These are phyloP conservation scores for Picochlorum sp. DNA, from an alignment of 139 green algal genomes.

Conservation along the genomic window DNA sequence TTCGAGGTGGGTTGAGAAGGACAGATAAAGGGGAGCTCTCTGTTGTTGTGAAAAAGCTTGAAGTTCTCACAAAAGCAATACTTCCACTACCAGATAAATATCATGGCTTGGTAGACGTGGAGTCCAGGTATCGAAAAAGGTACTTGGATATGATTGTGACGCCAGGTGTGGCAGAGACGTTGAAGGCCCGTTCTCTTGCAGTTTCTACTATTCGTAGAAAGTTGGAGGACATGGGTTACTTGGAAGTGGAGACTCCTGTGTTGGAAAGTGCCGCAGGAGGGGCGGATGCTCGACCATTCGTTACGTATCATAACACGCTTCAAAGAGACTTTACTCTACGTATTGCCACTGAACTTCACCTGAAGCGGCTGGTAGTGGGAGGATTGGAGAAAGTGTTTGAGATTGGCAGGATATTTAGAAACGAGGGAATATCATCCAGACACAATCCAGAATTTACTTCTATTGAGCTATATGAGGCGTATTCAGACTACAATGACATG, in stretches of 20 bases:
- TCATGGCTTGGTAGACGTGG: constrained; percentile 89
- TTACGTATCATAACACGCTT: constrained; percentile 93
- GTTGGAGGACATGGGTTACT: constrained; percentile 68
- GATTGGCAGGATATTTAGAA: constrained; percentile 93
- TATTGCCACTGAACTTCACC: constrained; percentile 97
- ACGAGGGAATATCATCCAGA: constrained; percentile 85
- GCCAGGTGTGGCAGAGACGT: constrained; percentile 61
- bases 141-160: constrained; percentile 96
- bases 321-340: constrained; percentile 73
- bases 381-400: constrained; percentile 97
- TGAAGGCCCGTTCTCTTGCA: constrained; percentile 65
- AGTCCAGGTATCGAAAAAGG: constrained; percentile 83
- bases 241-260: constrained; percentile 75
- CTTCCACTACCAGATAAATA: constrained; percentile 96
- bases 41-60: constrained; percentile 43
- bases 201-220: constrained; percentile 62
- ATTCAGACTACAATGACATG: constrained; percentile 94
- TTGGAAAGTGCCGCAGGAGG: constrained; percentile 78
- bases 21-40: constrained; percentile 93
- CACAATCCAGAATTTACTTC: constrained; percentile 99
- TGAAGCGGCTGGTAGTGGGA: constrained; percentile 83
- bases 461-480: constrained; percentile 93
- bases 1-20: constrained; percentile 51
- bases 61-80: constrained; percentile 92
- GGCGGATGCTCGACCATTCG: constrained; percentile 90